phyloP scores from a whole-genome alignment of 2,329 filamentous ascomycete genomes.

The Sclerotinia borealis region DNA sequence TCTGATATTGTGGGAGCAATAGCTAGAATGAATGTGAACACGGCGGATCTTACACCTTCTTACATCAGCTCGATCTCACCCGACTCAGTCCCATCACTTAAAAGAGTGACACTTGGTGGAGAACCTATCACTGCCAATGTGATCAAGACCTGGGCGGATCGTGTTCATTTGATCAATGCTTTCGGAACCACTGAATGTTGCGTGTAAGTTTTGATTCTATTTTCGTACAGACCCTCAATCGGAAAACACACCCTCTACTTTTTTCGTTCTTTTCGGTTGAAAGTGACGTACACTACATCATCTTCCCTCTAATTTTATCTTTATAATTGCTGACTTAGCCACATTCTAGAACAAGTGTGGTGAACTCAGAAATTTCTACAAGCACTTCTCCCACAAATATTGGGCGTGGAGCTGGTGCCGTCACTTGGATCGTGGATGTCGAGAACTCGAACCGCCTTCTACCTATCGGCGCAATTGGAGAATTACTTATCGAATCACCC shows the following conservation, averaged over 20 bases:
- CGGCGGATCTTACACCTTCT: conserved; percentile 24
- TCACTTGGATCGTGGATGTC: conserved; percentile 37
- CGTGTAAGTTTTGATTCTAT: neutral
- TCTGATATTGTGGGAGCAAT: conserved; percentile 33
- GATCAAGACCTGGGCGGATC: conserved; percentile 11
- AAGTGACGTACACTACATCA: neutral
- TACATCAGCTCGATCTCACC: neutral
- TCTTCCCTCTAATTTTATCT: too few species aligned
- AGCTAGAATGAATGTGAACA: conserved; percentile 21
- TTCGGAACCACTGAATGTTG: conserved; percentile 17
- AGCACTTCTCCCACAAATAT: conserved; percentile 15
- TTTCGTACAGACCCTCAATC: neutral
- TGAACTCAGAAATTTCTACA: neutral
- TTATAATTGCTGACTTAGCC: neutral
- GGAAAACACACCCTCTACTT: neutral
- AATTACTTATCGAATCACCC: conserved; percentile 36
- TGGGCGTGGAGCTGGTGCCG: conserved; percentile 17
- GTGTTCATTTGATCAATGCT: conserved; percentile 15
- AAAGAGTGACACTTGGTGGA: conserved; percentile 7
- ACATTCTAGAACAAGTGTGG: neutral
- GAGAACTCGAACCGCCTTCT: conserved; percentile 33
- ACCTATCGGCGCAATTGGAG: conserved; percentile 34
- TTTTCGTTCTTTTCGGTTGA: neutral
- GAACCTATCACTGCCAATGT: conserved; percentile 14
- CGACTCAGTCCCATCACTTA: conserved; percentile 6